Conservation (phyloP, 805 yeast species). For the Lipomyces lipofer region DNA sequence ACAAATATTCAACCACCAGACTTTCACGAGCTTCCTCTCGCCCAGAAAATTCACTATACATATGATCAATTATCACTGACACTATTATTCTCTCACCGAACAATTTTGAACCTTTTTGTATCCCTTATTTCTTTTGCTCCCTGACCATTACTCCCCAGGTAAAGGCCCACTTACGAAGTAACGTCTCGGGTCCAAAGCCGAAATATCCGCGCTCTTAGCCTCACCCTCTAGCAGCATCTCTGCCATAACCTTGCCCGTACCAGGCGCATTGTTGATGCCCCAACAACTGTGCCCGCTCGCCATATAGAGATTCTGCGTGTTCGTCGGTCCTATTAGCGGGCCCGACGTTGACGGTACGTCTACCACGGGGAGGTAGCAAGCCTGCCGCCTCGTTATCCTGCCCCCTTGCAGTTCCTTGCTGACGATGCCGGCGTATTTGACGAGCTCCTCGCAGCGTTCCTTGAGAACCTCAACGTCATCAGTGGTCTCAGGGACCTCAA, state of each 20-base stretch:
- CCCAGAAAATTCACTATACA: too few species aligned
- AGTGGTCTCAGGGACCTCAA: constrained; percentile 88
- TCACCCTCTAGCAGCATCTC: constrained; percentile 84
- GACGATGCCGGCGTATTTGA: constrained; percentile 74
- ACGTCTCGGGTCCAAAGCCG: constrained; percentile 79
- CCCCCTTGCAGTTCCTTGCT: constrained; percentile 72
- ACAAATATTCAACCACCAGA: background rate
- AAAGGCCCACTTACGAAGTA: constrained; percentile 57
- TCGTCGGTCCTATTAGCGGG: constrained; percentile 91
- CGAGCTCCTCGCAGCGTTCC: constrained; percentile 85
- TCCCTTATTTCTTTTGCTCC: background rate
- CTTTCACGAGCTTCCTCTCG: background rate
- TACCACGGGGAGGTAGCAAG: constrained; percentile 91
- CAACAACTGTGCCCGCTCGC: constrained; percentile 97
- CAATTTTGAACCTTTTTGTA: background rate
- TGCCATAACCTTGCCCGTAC: constrained; percentile 89
- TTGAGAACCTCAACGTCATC: constrained; percentile 88
- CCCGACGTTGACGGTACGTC: constrained; percentile 92
- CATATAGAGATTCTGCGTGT: constrained; percentile 70
- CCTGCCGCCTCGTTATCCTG: constrained; percentile 77
- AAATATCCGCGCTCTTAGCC: constrained; percentile 71
- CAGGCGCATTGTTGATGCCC: constrained; percentile 99
- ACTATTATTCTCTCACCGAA: background rate
- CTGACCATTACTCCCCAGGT: constrained; percentile 13
- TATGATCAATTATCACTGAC: too few species aligned